phyloP scores from a whole-genome alignment of 352 stramenopile genomes.

The Globisporangium recalcitrans region DNA sequence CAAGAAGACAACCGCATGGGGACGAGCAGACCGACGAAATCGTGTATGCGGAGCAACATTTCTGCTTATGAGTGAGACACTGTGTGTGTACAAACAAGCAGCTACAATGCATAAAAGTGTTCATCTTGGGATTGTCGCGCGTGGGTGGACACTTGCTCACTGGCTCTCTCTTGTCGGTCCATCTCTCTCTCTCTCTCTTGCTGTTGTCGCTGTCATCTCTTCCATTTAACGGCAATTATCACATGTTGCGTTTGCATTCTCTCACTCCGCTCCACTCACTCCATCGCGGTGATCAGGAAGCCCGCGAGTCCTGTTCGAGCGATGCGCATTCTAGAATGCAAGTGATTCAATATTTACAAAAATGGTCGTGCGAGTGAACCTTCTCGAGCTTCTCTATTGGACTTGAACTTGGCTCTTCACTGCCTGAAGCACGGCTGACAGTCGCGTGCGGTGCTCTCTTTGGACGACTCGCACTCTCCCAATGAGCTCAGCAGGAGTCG shows the following conservation, averaged over 20 bases:
- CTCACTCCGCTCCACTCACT: background rate
- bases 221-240: background rate
- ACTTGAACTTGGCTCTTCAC: background rate
- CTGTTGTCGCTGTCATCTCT: background rate
- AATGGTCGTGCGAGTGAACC: no score
- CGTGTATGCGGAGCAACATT: conserved; percentile 7
- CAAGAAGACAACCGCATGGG: background rate
- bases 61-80: conserved; percentile 1
- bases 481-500: background rate
- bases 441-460: background rate
- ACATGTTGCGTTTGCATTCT: background rate
- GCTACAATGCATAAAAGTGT: background rate
- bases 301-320: conserved; percentile 1
- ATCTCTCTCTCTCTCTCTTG: background rate
- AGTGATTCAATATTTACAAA: background rate
- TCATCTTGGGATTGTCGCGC: background rate
- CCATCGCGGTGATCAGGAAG: conserved; percentile 6
- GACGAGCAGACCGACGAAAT: background rate
- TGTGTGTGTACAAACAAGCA: background rate
- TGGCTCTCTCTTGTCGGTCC: no score
- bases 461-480: conserved; percentile 2
- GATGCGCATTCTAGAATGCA: background rate
- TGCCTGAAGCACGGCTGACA: conserved; percentile 3
- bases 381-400: no score
- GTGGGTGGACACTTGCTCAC: background rate